These are phyloP conservation scores for Yamadazyma oceani DNA, from an alignment of 1,139 yeast species.

Conservation along the genomic window DNA sequence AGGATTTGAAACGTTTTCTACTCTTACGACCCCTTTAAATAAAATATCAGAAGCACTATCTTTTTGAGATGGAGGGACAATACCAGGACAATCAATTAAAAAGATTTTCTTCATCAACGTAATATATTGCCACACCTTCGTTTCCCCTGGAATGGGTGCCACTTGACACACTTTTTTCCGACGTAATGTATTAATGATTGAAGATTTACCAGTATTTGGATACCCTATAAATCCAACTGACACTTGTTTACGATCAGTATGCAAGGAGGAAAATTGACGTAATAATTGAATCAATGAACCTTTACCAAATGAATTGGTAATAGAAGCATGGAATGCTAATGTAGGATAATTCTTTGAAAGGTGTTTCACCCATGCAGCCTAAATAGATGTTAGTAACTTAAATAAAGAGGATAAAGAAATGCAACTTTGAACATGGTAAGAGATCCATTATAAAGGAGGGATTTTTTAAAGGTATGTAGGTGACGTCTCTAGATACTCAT, in stretches of 20 bases:
- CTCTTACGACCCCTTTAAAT: conserved; percentile 96
- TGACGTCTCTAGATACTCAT: conserved; percentile 68
- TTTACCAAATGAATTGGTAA: conserved; percentile 95
- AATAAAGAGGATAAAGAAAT: conserved; percentile 2
- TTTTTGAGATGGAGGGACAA: conserved; percentile 90
- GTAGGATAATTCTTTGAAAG: conserved; percentile 91
- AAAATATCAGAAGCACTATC: conserved; percentile 93
- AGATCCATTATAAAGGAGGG: too few species aligned
- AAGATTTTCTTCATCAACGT: conserved; percentile 95
- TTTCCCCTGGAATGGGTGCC: conserved; percentile 98
- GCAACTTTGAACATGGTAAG: too few species aligned
- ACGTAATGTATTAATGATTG: conserved; percentile 90
- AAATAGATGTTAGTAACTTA: conserved; percentile 45
- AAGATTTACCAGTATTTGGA: conserved; percentile 96
- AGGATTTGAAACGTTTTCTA: conserved; percentile 92
- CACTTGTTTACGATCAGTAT: conserved; percentile 90
- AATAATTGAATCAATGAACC: conserved; percentile 91
- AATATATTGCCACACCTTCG: conserved; percentile 98
- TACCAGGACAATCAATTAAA: conserved; percentile 97
- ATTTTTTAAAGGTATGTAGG: conserved; percentile 43
- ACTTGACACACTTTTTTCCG: conserved; percentile 95
- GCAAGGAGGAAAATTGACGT: conserved; percentile 89
- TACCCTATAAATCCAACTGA: conserved; percentile 97
- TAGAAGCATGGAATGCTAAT: conserved; percentile 96
- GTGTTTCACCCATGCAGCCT: conserved; percentile 99